Conservation (phyloP, 345 rosid species). For the Linum lewisii region DNA sequence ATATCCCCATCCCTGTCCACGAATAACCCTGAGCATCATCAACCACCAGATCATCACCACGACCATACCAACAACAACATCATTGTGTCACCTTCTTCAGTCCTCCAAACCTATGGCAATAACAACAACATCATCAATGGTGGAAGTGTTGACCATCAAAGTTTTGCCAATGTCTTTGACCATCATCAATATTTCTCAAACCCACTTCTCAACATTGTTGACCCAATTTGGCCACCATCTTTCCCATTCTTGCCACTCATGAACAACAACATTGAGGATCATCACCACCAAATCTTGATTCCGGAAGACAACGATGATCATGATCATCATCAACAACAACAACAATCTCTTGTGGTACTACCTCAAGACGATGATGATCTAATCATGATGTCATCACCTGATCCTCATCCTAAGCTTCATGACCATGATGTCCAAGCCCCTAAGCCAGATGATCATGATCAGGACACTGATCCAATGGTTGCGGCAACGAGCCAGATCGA, state of each 20-base stretch:
- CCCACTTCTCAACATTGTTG: constrained; percentile 5
- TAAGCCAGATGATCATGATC: not conserved
- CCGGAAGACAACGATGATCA: not conserved
- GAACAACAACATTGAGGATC: not conserved
- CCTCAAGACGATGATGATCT: not conserved
- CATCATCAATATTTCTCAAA: constrained; percentile 11
- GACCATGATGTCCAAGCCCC: constrained; percentile 20
- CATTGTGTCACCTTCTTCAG: constrained; percentile 24
- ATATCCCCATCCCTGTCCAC: not conserved
- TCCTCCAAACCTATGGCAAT: constrained; percentile 39
- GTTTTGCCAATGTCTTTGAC: not conserved
- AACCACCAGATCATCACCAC: constrained; percentile 15
- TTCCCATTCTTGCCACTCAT: constrained; percentile 16
- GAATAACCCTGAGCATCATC: constrained; percentile 52
- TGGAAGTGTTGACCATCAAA: constrained; percentile 31
- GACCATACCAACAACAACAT: constrained; percentile 21
- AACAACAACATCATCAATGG: not conserved
- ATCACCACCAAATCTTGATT: not conserved
- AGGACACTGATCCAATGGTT: constrained; percentile 11
- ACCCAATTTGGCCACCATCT: constrained; percentile 20
- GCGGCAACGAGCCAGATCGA: constrained; percentile 33
- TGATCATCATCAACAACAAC: no score
- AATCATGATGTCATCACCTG: not conserved
- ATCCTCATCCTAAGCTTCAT: not conserved
- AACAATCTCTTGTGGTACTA: no score